Conservation (phyloP, 352 stramenopile species). For the Phytopythium mirpurense region DNA sequence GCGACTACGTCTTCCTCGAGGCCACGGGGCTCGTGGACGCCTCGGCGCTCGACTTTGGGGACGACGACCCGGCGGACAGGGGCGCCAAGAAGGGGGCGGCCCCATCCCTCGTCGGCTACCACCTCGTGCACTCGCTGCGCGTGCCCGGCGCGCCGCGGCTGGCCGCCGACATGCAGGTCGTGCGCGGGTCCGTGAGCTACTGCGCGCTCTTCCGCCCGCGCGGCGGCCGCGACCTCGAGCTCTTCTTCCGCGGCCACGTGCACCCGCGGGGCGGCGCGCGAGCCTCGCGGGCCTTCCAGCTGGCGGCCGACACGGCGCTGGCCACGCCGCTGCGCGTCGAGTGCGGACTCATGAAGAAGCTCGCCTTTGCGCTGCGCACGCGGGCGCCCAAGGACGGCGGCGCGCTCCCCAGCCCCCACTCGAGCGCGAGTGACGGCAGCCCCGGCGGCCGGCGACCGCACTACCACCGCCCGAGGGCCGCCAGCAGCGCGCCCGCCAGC, state of each 20-base stretch:
- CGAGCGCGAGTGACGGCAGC: constrained; percentile 15
- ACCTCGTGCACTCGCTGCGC: constrained; percentile 54
- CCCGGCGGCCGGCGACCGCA: no score
- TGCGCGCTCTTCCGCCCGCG: constrained; percentile 44
- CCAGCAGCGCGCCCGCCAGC: neutral
- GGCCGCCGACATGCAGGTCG: constrained; percentile 60
- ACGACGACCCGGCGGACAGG: constrained; percentile 10
- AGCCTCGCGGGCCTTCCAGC: constrained; percentile 33
- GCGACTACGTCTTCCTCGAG: constrained; percentile 69
- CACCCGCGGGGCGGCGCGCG: constrained; percentile 42
- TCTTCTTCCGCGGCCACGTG: constrained; percentile 53
- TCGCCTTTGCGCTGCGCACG: constrained; percentile 50
- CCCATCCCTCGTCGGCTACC: constrained; percentile 29
- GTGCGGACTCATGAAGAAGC: constrained; percentile 69
- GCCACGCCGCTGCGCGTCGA: constrained; percentile 32
- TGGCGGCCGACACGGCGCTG: constrained; percentile 44
- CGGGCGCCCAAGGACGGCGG: no score
- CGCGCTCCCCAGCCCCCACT: constrained; percentile 4
- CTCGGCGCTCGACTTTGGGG: neutral
- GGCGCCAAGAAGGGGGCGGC: constrained; percentile 4
- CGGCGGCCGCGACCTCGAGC: constrained; percentile 29
- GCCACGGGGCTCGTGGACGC: constrained; percentile 32
- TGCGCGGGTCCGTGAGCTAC: constrained; percentile 49
- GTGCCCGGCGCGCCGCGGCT: constrained; percentile 44
- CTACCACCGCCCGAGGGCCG: constrained; percentile 7